Evolutionary conservation across 176 grass and related monocot genomes (phyloP).

Genomic region (Coix lacrymajobi): DNA sequence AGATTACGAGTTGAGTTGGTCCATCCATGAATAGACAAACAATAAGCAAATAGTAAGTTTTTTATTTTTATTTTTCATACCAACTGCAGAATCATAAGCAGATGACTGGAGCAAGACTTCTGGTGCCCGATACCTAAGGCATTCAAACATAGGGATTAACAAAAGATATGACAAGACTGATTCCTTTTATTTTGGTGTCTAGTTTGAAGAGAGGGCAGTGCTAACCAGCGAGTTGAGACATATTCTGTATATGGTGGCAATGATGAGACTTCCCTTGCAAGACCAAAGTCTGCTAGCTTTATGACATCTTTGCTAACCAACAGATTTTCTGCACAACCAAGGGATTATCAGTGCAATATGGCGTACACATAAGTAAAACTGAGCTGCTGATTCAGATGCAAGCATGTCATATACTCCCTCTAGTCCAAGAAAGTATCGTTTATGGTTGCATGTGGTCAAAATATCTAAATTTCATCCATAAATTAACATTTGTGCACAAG

Average conservation of each 20-base stretch:
- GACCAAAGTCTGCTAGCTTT: constrained; percentile 98
- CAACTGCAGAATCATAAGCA: constrained; percentile 87
- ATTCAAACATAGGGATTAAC: constrained; percentile 25
- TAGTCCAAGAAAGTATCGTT: not conserved
- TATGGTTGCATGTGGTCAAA: not conserved
- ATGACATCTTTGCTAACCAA: constrained; percentile 87
- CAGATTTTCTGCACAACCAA: constrained; percentile 66
- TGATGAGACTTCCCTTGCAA: constrained; percentile 87
- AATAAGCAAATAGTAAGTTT: constrained; percentile 29
- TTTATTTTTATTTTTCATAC: constrained; percentile 33
- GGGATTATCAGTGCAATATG: constrained; percentile 6
- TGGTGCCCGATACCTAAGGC: constrained; percentile 89
- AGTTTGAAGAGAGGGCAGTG: not conserved
- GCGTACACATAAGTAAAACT: not conserved
- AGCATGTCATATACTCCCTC: not conserved
- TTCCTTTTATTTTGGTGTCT: not conserved
- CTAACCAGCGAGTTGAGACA: constrained; percentile 94
- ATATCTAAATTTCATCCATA: not conserved
- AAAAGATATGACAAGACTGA: constrained; percentile 14
- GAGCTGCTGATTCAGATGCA: not conserved
- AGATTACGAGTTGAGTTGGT: constrained; percentile 2
- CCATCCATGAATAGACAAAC: not conserved
- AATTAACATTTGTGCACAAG: not conserved
- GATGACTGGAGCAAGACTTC: constrained; percentile 95
- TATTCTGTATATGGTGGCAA: constrained; percentile 95